Evolutionary conservation across 1,284 basidiomycete genomes (phyloP), one percentile per base, ranked within the genome.

Genomic region (Mycosarcoma mackinlayi): DNA sequence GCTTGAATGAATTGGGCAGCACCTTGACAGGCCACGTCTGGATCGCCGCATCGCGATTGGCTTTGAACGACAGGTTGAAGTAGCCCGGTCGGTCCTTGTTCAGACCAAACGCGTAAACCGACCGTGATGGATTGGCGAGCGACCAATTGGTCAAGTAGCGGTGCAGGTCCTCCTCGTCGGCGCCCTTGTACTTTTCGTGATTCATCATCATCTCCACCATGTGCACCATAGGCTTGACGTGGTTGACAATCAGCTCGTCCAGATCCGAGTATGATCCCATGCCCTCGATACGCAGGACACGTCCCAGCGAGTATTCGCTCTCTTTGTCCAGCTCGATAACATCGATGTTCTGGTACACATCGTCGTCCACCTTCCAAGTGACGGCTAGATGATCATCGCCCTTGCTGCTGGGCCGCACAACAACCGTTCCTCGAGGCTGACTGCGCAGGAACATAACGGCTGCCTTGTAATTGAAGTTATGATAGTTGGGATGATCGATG

Each of bases 351-450:
- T 98, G 96, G 84, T 92, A 98, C 19, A 99, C 86, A 66, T 91
- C 92, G 62, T 97, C 92, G 75, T 96, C 95, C 10, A 99, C 94
- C 85, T 98, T 98, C 96, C 96, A 99, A 0, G 96, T 99, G 13
- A 98, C 92, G 31, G 96, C 96, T 33, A 99, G 86, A 84, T 98
- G 96, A 79, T 97, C 89, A 35, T 87, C 85, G 6, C 95, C 95
- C 83, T 95, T 94, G 3, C 94, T 98, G 28, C 93, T 96, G 0
- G 96, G 96, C 41, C 96, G 87, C 72, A 99, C 93, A 30, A 99
- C 92, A 42, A 78, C 78, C 1, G 74, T 59, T 23, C 80, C 96
- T 27, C 92, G 88, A 76, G 94, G 93, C 83, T 93, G 91, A 70
- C 90, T 90, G 57, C 93, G 92, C 52, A 99, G 86, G 83, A 91